Evolutionary conservation across 1,284 basidiomycete genomes (phyloP).

Genomic region (Xerocomus nothofagi): DNA sequence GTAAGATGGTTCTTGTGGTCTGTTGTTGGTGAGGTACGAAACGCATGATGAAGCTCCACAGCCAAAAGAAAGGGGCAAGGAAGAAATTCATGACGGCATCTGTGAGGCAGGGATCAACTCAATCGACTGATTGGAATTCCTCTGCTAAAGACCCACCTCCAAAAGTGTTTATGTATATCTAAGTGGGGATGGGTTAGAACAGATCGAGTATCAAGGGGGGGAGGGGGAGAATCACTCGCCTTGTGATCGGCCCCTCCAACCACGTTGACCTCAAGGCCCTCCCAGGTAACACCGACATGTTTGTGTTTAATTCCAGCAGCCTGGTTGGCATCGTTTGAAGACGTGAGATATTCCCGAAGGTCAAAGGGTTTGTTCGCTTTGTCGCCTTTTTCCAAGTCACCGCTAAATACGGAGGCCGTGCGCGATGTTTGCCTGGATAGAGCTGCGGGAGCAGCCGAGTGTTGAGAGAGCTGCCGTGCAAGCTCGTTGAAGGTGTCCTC

Average conservation of each 20-base stretch:
- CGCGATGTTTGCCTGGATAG: conserved; percentile 26
- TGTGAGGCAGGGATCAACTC: conserved; percentile 29
- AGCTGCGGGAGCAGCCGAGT: conserved; percentile 19
- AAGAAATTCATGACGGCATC: conserved; percentile 64
- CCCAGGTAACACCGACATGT: conserved; percentile 81
- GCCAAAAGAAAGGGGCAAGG: conserved; percentile 51
- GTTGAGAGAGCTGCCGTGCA: conserved; percentile 38
- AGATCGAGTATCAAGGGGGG: not conserved
- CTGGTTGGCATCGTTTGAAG: conserved; percentile 65
- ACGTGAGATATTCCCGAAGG: conserved; percentile 73
- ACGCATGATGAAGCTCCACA: conserved; percentile 50
- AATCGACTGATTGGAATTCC: conserved; percentile 2
- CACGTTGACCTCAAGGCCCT: conserved; percentile 71
- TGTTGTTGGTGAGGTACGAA: conserved; percentile 56
- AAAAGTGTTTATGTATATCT: conserved; percentile 70
- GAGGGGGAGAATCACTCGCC: conserved; percentile 34
- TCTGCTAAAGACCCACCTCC: conserved; percentile 42
- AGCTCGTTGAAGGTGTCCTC: conserved; percentile 57
- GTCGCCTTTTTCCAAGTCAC: conserved; percentile 51
- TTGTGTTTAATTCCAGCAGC: conserved; percentile 79
- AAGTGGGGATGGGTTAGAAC: conserved; percentile 1
- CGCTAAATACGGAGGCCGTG: conserved; percentile 22
- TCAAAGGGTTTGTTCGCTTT: conserved; percentile 51
- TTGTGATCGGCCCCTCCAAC: conserved; percentile 62
- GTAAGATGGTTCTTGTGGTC: conserved; percentile 58